These are phyloP conservation scores for Brassica balearica DNA, from an alignment of 441 rosid genomes.

Conservation along the genomic window DNA sequence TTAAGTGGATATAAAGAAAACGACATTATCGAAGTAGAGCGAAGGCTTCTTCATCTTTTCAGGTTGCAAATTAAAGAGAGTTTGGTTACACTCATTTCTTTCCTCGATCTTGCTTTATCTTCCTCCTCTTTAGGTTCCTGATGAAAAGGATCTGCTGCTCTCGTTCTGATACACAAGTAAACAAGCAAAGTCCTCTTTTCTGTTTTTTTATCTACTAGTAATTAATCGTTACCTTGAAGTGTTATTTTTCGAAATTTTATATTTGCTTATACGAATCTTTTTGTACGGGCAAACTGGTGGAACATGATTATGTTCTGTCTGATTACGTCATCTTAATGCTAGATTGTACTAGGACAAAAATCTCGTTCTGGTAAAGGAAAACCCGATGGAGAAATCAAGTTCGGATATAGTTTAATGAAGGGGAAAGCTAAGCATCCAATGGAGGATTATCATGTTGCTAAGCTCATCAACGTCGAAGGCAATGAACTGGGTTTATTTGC, in stretches of 20 bases:
- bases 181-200: too few species aligned
- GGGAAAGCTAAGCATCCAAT: conserved; percentile 82
- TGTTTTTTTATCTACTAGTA: too few species aligned
- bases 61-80: too few species aligned
- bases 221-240: too few species aligned
- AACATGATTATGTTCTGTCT: conserved; percentile 1
- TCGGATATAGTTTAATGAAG: conserved; percentile 72
- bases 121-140: neutral
- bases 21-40: conserved; percentile 35
- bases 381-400: conserved; percentile 64
- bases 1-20: conserved; percentile 25
- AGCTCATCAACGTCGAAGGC: conserved; percentile 56
- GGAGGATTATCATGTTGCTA: conserved; percentile 92
- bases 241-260: too few species aligned
- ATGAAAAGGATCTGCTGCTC: conserved; percentile 36
- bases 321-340: conserved; percentile 3
- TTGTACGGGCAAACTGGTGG: neutral
- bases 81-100: neutral
- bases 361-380: conserved; percentile 71
- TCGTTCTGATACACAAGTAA: conserved; percentile 36
- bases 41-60: conserved; percentile 1
- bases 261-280: too few species aligned
- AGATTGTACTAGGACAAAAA: conserved; percentile 64
- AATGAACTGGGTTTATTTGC: conserved; percentile 88
- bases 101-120: conserved; percentile 1